These are phyloP conservation scores for Podospora comata DNA, from an alignment of 495 filamentous ascomycete genomes.

Conservation along the genomic window DNA sequence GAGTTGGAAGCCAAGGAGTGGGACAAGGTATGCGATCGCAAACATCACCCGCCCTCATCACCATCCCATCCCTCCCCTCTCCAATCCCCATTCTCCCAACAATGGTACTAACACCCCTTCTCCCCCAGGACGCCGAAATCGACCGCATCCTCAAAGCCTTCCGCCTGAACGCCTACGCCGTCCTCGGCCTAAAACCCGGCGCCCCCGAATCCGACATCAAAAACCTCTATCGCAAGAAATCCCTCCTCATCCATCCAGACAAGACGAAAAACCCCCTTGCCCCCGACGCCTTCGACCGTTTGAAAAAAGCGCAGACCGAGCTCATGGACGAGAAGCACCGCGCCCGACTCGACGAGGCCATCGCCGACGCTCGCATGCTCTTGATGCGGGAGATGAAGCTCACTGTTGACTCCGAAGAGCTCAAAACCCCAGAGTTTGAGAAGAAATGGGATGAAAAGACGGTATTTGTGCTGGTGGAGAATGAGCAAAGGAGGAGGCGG, in stretches of 20 bases:
- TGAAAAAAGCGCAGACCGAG: constrained; percentile 89
- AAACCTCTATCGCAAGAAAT: constrained; percentile 87
- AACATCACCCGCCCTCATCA: background rate
- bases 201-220: constrained; percentile 97
- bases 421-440: constrained; percentile 77
- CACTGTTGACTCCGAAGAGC: constrained; percentile 81
- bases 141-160: constrained; percentile 91
- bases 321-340: constrained; percentile 94
- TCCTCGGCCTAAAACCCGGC: constrained; percentile 93
- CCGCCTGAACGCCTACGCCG: constrained; percentile 82
- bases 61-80: background rate
- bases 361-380: constrained; percentile 91
- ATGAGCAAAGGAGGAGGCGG: constrained; percentile 77
- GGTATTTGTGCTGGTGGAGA: constrained; percentile 87
- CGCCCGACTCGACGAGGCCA: constrained; percentile 82
- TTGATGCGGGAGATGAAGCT: constrained; percentile 91
- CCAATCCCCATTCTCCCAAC: background rate
- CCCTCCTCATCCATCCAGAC: constrained; percentile 96
- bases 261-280: constrained; percentile 90
- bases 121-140: constrained; percentile 82
- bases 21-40: constrained; percentile 56
- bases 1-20: constrained; percentile 88
- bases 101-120: background rate
- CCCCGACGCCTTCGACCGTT: constrained; percentile 92
- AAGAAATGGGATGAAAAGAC: constrained; percentile 87